Base-by-base conservation (phyloP, 2,329 filamentous ascomycete species). In the Thielaviopsis populi region DNA sequence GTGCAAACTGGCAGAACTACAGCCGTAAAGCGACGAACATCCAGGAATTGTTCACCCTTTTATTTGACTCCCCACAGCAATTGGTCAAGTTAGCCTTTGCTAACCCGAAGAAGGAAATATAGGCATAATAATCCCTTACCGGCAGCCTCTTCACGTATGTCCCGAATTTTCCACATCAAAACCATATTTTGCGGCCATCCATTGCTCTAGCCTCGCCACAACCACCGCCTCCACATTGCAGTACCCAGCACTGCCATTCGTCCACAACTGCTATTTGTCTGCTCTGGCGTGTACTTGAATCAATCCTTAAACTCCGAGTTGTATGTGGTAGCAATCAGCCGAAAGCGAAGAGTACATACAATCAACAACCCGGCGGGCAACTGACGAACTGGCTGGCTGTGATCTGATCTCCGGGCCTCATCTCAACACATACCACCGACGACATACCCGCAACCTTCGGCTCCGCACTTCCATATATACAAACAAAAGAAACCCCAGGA, bases 81-180 rank as follows among this genome's bases (percentile, higher is more conserved):
- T 33, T 17, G 53, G 53, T 33, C 27, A 33, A 33, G 27, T 19
- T 56, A 33, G 27, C 53, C 53, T 33, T 33, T 56, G 46, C 46
- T 63, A 65, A 62, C 63, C 63, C 63, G 48, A 65, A 65, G 59
- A 37, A 58, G 42, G 53, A 62, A 59, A 59, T 30, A 59, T 54
- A 53, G 43, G 48, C 58, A 42, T 27, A 63, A 42, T 27, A 5
- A 59, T 56, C 41, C 46, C 37, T 54, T 33, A 43, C 27, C 30
- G 43, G 46, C 59, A 65, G 59, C 64, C 64, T 65, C 64, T 65
- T 63, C 42, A 60, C 42, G 19, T 43, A 30, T 27, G 46, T 63
- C 62, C 54, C 53, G 62, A 63, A 43, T 58, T 59, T 58, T 50
- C 53, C 43, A 59, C 50, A 37, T 56, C 24, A 30, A 56, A 56